Base-by-base conservation (phyloP, 345 rosid genomes). In the Eucalyptus fibrosa region DNA sequence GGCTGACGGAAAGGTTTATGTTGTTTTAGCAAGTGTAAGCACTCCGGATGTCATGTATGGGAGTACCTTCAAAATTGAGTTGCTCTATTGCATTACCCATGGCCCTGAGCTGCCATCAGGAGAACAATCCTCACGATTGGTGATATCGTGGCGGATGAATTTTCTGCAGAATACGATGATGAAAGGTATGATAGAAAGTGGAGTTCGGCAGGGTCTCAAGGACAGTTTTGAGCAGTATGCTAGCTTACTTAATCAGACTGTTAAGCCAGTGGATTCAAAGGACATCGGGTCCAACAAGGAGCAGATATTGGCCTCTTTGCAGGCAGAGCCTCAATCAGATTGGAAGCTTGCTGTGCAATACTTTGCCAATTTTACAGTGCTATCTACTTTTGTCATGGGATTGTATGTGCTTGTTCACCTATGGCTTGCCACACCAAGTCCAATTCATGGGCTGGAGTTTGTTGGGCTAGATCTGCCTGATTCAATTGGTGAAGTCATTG, bases 391-490 rank as follows among this genome's bases (percentile, higher is more conserved):
- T 91, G 80, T 96, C 87, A 93, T 97, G 87, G 97, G 95, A 88
- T 37, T 96, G 37, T 97, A 97, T 93, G 96, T 94, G 53, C 89
- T 95, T 90, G 91, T 95, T 86, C 99, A 97, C 91, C 91, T 97
- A 59, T 95, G 97, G 94, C 89, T 96, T 42, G 94, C 95, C 24
- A 88, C 91, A 89, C 95, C 98, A 42, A 94, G 93, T 90, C 56
- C 94, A 87, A 91, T 97, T 92, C 96, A 96, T 92, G 99, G 99
- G 90, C 95, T 97, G 56, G 99, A 97, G 92, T 97, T 97, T 93
- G 94, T 93, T 81, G 98, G 99, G 91, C 97, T 97, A 89, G 99
- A 97, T 91, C 91, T 97, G 87, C 99, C 99, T 30, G 99, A 97
- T 93, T 97, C 99, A 32, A 53, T 97, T 86, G 99, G 98, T 89